phyloP scores from a whole-genome alignment of 129 eudicot genomes.

The Tagetes erecta region DNA sequence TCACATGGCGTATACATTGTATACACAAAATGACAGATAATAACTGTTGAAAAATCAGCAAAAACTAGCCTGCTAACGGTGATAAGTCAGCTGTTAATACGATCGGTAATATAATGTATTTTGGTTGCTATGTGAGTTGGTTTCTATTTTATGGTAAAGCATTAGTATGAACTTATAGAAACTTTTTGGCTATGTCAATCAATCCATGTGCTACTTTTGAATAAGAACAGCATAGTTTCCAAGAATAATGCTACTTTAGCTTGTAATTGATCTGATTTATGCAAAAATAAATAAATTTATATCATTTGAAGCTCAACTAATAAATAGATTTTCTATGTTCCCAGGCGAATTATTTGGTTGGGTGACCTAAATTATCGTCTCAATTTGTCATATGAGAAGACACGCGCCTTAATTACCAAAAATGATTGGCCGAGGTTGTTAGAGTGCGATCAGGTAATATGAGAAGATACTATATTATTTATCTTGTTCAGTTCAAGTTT shows the following conservation, averaged over 20 bases:
- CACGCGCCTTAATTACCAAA: slow-evolving; percentile 66
- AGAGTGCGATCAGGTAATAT: slow-evolving; percentile 77
- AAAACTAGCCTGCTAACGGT: not conserved
- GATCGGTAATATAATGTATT: not conserved
- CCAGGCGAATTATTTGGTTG: slow-evolving; percentile 86
- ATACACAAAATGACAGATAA: not conserved
- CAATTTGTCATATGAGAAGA: slow-evolving; percentile 72
- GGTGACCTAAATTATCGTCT: slow-evolving; percentile 97
- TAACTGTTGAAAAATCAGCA: not conserved
- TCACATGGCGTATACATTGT: not conserved
- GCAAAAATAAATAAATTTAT: not conserved
- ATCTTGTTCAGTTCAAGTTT: not conserved
- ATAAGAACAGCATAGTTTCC: not conserved
- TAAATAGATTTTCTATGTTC: slow-evolving; percentile 15
- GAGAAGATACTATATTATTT: not conserved
- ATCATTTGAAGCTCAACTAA: slow-evolving; percentile 13
- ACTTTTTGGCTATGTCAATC: not conserved
- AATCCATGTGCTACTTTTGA: not conserved
- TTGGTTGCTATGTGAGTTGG: not conserved
- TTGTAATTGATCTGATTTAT: not conserved
- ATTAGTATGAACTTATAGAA: not conserved
- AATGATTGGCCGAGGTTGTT: slow-evolving; percentile 71
- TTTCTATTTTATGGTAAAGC: not conserved
- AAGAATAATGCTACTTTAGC: not conserved
- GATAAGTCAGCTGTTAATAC: not conserved